These are phyloP conservation scores for Penicillium palitans DNA, from an alignment of 2,329 filamentous ascomycete species.

Conservation along the genomic window DNA sequence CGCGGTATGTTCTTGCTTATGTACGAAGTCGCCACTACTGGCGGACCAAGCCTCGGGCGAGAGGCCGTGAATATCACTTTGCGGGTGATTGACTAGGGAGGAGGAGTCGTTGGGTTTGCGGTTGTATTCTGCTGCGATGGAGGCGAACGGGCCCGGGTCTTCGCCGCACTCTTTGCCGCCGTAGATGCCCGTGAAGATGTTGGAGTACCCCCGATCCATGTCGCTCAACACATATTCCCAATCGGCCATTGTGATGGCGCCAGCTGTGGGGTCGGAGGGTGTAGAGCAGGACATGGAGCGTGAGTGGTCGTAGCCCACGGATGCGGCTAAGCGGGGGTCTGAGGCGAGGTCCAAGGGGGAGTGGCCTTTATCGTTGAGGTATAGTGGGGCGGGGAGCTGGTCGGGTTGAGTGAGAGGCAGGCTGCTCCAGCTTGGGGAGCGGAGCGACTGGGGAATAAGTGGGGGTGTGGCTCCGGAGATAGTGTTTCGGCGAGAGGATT, in stretches of 20 bases:
- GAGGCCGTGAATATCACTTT: conserved; percentile 38
- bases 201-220: conserved; percentile 75
- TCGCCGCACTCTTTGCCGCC: conserved; percentile 44
- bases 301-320: conserved; percentile 34
- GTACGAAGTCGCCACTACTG: conserved; percentile 39
- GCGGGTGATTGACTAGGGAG: conserved; percentile 19
- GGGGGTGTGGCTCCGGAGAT: conserved; percentile 34
- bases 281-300: conserved; percentile 47
- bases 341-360: conserved; percentile 24
- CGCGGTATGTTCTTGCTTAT: conserved; percentile 35
- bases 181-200: conserved; percentile 65
- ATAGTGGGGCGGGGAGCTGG: conserved; percentile 18
- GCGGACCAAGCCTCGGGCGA: conserved; percentile 43
- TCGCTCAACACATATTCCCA: conserved; percentile 82
- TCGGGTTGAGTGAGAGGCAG: conserved; percentile 28
- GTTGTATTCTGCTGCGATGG: conserved; percentile 33
- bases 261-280: conserved; percentile 36
- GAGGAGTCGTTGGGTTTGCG: conserved; percentile 28
- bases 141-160: conserved; percentile 38
- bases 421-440: conserved; percentile 35
- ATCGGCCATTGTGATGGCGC: conserved; percentile 61
- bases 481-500: conserved; percentile 33
- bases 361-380: conserved; percentile 17
- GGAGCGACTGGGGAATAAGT: conserved; percentile 27
- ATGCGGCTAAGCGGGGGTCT: conserved; percentile 49